Evolutionary conservation across 2,329 filamentous ascomycete species (phyloP), one percentile per base, ranked within the genome.

Genomic region (Diplodia seriata): DNA sequence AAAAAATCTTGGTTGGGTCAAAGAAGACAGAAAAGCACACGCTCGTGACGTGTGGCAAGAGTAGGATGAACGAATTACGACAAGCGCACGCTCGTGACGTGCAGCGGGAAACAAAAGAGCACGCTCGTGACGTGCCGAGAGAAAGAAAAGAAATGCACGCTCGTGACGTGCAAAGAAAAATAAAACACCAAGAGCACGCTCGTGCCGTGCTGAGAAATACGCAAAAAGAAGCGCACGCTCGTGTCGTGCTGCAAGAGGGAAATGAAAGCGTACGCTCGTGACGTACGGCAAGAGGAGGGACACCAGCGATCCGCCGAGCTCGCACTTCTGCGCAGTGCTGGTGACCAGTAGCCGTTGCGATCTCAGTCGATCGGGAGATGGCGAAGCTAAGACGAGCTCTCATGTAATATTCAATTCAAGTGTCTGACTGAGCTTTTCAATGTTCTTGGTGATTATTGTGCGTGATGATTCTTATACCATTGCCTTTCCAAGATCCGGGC

Each of bases 321-420:
- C 47, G 47, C 59, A 63, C 59, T 63, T 63, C 47, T 63, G 31
- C 43, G 59, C 18, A 63, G 59, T 63, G 59, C 59, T 63, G 59
- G 59, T 63, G 59, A 63, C 31, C 14, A 63, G 59, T 63, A 63
- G 47, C 47, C 47, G 31, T 63, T 63, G 59, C 47, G 47, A 51
- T 38, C n/a, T 4, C 36, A 38, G 18, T 15, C 23, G 59, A 63
- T 51, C 20, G 43, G 57, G 59, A 63, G 43, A 51, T 14, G 59
- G 59, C n/a, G 59, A 63, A 63, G 59, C 59, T 5, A 63, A 63
- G 59, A 63, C 47, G 59, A 63, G 47, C 29, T 38, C 43, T 36
- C 23, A 23, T 18, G 9, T 23, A 61, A 38, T 4, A 8, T 9
- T 3, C 3, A 11, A 29, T 55, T 0, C 12, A n/a, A 33, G 12